phyloP scores from a whole-genome alignment of 805 yeast species.

The Peterozyma xylosa region DNA sequence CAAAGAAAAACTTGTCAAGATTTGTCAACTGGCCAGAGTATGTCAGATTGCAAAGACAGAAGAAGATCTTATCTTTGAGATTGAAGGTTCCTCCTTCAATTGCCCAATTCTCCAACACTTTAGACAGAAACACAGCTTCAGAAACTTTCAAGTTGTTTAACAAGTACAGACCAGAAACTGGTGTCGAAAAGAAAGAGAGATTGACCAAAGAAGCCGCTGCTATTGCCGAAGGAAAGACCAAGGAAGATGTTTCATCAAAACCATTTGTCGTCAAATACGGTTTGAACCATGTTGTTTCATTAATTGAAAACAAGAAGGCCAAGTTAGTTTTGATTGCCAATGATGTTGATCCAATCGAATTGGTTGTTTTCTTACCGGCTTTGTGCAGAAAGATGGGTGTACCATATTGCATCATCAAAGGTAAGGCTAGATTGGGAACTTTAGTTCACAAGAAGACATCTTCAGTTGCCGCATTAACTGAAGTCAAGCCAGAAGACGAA shows the following conservation, averaged over 20 bases:
- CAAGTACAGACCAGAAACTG: slow-evolving; percentile 98
- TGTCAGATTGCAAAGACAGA: slow-evolving; percentile 98
- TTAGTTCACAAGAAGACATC: slow-evolving; percentile 96
- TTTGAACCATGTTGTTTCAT: slow-evolving; percentile 96
- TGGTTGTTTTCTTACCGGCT: slow-evolving; percentile 96
- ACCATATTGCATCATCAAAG: slow-evolving; percentile 97
- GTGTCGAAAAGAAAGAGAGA: slow-evolving; percentile 98
- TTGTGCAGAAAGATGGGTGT: slow-evolving; percentile 99
- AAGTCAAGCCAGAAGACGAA: slow-evolving; percentile 91
- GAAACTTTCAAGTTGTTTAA: slow-evolving; percentile 94
- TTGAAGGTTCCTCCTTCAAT: slow-evolving; percentile 98
- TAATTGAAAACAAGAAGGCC: slow-evolving; percentile 97
- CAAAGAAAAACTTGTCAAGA: slow-evolving; percentile 92
- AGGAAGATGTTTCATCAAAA: slow-evolving; percentile 93
- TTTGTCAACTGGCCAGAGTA: slow-evolving; percentile 99
- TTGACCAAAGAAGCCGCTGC: slow-evolving; percentile 98
- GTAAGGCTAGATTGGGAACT: slow-evolving; percentile 98
- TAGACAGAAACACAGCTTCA: slow-evolving; percentile 98
- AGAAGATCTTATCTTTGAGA: slow-evolving; percentile 91
- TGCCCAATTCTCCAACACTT: slow-evolving; percentile 91
- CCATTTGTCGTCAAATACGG: slow-evolving; percentile 98
- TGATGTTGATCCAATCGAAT: slow-evolving; percentile 98
- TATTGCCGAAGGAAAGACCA: slow-evolving; percentile 95
- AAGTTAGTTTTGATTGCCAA: slow-evolving; percentile 95
- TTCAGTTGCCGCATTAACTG: slow-evolving; percentile 95